These are phyloP conservation scores for Monosporozyma yasuniensis DNA, from an alignment of 805 yeast species.

Conservation along the genomic window DNA sequence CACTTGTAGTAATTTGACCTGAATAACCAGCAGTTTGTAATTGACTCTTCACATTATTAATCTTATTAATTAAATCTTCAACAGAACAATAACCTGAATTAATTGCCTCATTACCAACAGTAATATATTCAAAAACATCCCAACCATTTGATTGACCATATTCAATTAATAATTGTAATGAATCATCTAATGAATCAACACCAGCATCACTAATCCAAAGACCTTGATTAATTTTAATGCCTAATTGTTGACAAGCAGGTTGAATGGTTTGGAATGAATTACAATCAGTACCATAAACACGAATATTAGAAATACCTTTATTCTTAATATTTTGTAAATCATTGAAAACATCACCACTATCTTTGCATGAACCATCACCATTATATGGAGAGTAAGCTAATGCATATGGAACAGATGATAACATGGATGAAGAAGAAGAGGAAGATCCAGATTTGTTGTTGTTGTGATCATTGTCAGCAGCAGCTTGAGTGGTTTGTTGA, in stretches of 20 bases:
- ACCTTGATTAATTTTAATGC: slow-evolving; percentile 75
- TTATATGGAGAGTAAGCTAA: slow-evolving; percentile 76
- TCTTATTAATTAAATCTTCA: slow-evolving; percentile 53
- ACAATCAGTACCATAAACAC: slow-evolving; percentile 88
- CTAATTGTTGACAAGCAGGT: slow-evolving; percentile 50
- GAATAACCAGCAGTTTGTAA: slow-evolving; percentile 63
- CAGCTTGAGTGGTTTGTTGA: not conserved
- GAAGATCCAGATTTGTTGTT: slow-evolving; percentile 11
- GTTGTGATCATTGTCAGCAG: not conserved
- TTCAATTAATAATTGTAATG: slow-evolving; percentile 44
- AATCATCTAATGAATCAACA: slow-evolving; percentile 56
- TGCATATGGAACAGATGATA: slow-evolving; percentile 41
- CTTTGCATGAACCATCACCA: slow-evolving; percentile 60
- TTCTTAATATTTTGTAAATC: slow-evolving; percentile 53
- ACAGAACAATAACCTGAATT: slow-evolving; percentile 53
- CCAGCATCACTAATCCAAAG: slow-evolving; percentile 67
- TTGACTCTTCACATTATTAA: slow-evolving; percentile 49
- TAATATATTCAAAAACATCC: slow-evolving; percentile 66
- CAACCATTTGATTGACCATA: slow-evolving; percentile 50
- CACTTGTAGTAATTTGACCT: slow-evolving; percentile 76
- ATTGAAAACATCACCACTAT: slow-evolving; percentile 38
- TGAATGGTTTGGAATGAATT: slow-evolving; percentile 53
- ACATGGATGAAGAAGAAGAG: slow-evolving; percentile 11
- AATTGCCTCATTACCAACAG: slow-evolving; percentile 86
- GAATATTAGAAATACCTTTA: slow-evolving; percentile 55